A percentile compares a stretch with the other conserved stretches of the same genome.
These are phyloP conservation scores for Biscogniauxia marginata DNA, from an alignment of 2,329 filamentous ascomycete genomes.

Conservation along the genomic window DNA sequence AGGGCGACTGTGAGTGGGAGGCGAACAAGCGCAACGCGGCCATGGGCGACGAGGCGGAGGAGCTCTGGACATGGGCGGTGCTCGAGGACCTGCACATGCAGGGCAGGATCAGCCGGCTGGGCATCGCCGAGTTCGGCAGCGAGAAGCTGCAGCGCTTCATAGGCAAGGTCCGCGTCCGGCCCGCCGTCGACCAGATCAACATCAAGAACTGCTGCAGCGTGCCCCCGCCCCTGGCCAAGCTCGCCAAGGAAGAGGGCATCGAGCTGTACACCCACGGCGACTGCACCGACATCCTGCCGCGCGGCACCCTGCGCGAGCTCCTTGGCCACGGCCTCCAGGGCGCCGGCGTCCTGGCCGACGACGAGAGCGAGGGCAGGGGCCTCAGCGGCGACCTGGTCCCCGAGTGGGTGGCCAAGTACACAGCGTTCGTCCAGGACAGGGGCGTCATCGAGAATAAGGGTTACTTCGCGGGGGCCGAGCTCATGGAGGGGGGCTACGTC, in stretches of 20 bases:
- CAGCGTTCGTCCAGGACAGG: conserved; percentile 87
- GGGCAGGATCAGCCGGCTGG: conserved; percentile 72
- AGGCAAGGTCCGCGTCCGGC: conserved; percentile 65
- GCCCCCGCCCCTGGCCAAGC: conserved; percentile 77
- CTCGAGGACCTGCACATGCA: conserved; percentile 71
- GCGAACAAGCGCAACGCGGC: conserved; percentile 60
- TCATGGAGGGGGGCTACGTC: conserved; percentile 50
- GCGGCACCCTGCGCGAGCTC: conserved; percentile 80
- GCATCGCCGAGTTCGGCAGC: conserved; percentile 87
- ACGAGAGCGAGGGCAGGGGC: conserved; percentile 51
- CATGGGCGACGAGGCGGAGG: conserved; percentile 66
- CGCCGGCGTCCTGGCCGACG: conserved; percentile 70
- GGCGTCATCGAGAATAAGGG: conserved; percentile 98
- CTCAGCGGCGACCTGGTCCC: conserved; percentile 77
- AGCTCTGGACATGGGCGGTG: conserved; percentile 66
- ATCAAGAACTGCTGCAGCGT: conserved; percentile 94
- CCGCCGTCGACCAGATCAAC: conserved; percentile 93
- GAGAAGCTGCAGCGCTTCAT: conserved; percentile 79
- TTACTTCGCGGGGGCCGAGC: conserved; percentile 85
- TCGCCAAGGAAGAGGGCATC: conserved; percentile 80
- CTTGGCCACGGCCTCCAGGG: conserved; percentile 71
- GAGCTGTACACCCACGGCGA: conserved; percentile 93
- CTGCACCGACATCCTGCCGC: conserved; percentile 85
- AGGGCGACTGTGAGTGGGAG: conserved; percentile 84
- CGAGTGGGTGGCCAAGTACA: conserved; percentile 97